Evolutionary conservation across 1,284 basidiomycete genomes (phyloP), one percentile per base, ranked within the genome.

Genomic region (Leccinum proximum): DNA sequence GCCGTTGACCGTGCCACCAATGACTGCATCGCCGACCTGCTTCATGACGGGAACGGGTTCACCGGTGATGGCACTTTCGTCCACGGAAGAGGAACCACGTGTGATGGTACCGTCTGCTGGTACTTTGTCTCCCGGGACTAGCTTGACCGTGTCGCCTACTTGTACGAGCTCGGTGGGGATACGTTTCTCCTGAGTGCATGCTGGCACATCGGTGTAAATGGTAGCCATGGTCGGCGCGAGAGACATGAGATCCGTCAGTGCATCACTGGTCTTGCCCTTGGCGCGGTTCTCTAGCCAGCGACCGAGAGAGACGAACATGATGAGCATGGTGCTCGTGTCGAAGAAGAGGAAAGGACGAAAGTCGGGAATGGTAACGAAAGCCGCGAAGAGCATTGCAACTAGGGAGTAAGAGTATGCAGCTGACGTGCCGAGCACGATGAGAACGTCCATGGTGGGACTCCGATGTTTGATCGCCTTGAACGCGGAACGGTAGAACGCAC

Each of bases 301-400:
- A 2, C 97, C 97, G 37, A 99, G 86, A 4, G 94, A 95, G 70
- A 98, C 93, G 75, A 99, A 99, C 78, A 91, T 95, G 83, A 99
- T 93, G 65, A 99, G 82, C 97, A 99, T 99, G 16, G 96, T 97
- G 71, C 93, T 96, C 2, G 97, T 99, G 79, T 99, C 97, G 79
- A 99, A 99, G 80, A 98, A 99, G 38, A 96, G 88, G 74, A 92
- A 86, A 1, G 97, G 97, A 45, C 85, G 88, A 74, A 85, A 93
- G 63, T 85, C 84, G 0, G 87, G 81, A 5, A 87, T 83, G 3
- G 79, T 74, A 71, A 87, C 85, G 78, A 91, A 87, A 26, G 87
- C 81, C 42, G 90, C 87, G 58, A 82, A 81, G 69, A 92, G 68
- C 82, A 98, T 87, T 61, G 85, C 78, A 64, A 88, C 79, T 48